Conservation (phyloP, 2,329 filamentous ascomycete species). For the Cytospora paraplurivora region DNA sequence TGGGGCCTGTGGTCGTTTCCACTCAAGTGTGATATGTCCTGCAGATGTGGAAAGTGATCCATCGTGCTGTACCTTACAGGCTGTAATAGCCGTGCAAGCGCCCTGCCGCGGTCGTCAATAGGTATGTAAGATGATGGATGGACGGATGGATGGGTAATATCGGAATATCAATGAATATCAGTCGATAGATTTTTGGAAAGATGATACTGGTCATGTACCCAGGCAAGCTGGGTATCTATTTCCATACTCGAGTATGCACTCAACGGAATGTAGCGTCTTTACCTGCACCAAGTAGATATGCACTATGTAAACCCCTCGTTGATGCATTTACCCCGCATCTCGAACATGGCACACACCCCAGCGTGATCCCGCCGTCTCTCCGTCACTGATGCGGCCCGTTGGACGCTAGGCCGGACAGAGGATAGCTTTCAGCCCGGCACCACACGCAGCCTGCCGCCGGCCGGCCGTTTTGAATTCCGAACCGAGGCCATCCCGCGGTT, state of each 20-base stretch:
- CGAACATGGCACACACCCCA: not conserved
- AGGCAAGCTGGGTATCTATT: too few relatives aligned
- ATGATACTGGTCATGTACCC: too few relatives aligned
- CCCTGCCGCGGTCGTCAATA: too few relatives aligned
- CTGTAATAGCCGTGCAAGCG: too few relatives aligned
- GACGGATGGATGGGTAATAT: too few relatives aligned
- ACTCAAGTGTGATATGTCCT: not conserved
- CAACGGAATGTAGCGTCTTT: too few relatives aligned
- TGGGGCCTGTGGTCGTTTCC: not conserved
- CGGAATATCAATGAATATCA: too few relatives aligned
- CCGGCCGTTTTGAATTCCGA: not conserved
- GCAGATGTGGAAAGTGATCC: not conserved
- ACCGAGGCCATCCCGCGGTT: not conserved
- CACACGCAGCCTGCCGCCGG: not conserved
- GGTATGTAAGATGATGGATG: too few relatives aligned
- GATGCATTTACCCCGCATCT: constrained; percentile 2
- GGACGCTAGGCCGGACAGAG: not conserved
- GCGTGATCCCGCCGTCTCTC: not conserved
- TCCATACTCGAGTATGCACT: too few relatives aligned
- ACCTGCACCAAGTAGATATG: not conserved
- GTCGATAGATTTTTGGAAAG: too few relatives aligned
- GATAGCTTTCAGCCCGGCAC: not conserved
- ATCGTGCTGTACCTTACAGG: not conserved
- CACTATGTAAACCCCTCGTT: not conserved
- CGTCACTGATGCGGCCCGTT: not conserved